These are phyloP conservation scores for Globomyces pollinis-pini DNA, from an alignment of 192 early-diverging fungal species.

Conservation along the genomic window DNA sequence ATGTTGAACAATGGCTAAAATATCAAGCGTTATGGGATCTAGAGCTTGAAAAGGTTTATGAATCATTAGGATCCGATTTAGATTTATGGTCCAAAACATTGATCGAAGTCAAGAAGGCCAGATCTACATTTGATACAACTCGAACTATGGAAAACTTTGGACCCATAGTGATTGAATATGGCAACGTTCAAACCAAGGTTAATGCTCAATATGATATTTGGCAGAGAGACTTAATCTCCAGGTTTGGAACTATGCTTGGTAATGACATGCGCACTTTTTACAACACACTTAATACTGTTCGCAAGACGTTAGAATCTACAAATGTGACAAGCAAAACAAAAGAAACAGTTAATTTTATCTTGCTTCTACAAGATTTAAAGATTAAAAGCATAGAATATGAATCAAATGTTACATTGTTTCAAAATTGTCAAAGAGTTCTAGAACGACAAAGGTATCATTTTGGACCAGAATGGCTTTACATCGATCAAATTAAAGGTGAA, in stretches of 20 bases:
- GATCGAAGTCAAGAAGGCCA: constrained; percentile 86
- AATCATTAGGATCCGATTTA: constrained; percentile 80
- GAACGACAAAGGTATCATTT: constrained; percentile 92
- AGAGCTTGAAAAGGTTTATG: constrained; percentile 74
- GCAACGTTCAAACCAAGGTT: constrained; percentile 97
- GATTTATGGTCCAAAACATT: constrained; percentile 88
- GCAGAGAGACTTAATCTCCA: constrained; percentile 92
- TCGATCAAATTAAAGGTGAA: constrained; percentile 94
- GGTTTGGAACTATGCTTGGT: constrained; percentile 77
- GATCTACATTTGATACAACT: constrained; percentile 93
- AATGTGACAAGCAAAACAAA: constrained; percentile 77
- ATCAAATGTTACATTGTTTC: constrained; percentile 79
- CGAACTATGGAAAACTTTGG: constrained; percentile 85
- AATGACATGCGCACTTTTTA: constrained; percentile 77
- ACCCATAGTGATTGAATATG: constrained; percentile 84
- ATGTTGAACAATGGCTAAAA: constrained; percentile 91
- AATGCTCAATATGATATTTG: constrained; percentile 96
- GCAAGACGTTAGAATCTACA: constrained; percentile 81
- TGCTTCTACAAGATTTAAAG: constrained; percentile 91
- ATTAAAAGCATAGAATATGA: constrained; percentile 71
- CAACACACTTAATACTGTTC: constrained; percentile 61
- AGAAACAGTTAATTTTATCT: constrained; percentile 89
- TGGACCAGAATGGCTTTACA: constrained; percentile 89
- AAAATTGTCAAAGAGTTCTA: constrained; percentile 83
- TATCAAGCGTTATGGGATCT: constrained; percentile 99